These are phyloP conservation scores for Linum lewisii DNA, from an alignment of 345 rosid genomes.

Conservation along the genomic window DNA sequence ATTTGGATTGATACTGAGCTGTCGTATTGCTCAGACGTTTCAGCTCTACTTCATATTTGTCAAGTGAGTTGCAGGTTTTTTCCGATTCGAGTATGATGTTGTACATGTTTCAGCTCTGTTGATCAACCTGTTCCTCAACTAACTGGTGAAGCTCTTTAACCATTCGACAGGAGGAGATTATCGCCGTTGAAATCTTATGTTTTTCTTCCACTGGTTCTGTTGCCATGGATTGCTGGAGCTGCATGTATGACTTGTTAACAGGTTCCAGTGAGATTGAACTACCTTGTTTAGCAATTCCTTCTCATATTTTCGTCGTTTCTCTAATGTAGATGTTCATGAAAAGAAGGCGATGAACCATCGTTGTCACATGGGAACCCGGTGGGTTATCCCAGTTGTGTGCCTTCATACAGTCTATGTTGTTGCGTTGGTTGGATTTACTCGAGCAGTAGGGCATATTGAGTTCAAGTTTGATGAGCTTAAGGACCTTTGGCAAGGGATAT, in stretches of 20 bases:
- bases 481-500: slow-evolving; percentile 80
- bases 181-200: slow-evolving; percentile 68
- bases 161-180: slow-evolving; percentile 52
- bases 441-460: slow-evolving; percentile 64
- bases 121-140: slow-evolving; percentile 1
- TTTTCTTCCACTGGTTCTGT: slow-evolving; percentile 56
- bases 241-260: slow-evolving; percentile 39
- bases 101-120: slow-evolving; percentile 1
- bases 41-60: slow-evolving; percentile 78
- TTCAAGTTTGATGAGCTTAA: slow-evolving; percentile 78
- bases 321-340: slow-evolving; percentile 43
- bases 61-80: slow-evolving; percentile 38
- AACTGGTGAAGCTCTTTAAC: slow-evolving; percentile 19
- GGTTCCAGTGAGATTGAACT: background rate
- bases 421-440: slow-evolving; percentile 47
- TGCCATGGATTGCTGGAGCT: slow-evolving; percentile 73
- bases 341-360: slow-evolving; percentile 45
- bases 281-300: slow-evolving; percentile 7
- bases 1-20: slow-evolving; percentile 77
- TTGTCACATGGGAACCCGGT: slow-evolving; percentile 52
- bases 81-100: background rate
- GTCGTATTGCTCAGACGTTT: slow-evolving; percentile 78
- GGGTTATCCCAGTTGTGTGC: slow-evolving; percentile 47
- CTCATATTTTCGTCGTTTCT: background rate
- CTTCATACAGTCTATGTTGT: slow-evolving; percentile 51